Evolutionary conservation across 805 yeast genomes (phyloP), one percentile per base, ranked within the genome.

Genomic region (Suhomyces canberraensis): DNA sequence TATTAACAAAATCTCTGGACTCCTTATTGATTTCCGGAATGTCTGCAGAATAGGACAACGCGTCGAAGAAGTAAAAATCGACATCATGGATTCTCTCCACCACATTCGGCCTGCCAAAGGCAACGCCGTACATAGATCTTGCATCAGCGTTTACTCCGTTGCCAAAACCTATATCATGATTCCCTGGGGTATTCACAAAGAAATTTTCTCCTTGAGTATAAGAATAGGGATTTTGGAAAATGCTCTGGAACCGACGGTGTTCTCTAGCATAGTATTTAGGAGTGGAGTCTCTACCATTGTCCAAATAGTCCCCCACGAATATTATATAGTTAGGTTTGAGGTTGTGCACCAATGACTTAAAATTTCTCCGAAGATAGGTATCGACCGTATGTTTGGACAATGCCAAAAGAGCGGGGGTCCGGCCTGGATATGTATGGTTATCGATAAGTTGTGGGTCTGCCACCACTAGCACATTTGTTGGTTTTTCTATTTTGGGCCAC

Each of bases 371-470:
- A 28, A 68, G 32, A 41, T 66, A 66, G 11, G 48, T 44, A 38
- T 68, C 74, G 11, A 59, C 72, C 3, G 73, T 68, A 42, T 68
- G 73, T 38, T 67, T 50, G 1, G 70, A 64, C 15, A 67, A 40
- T 29, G 44, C 40, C 25, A 68, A 52, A 8, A 67, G 50, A 6
- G 50, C 29, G 9, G 40, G 41, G 44, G 56, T 58, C 17, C 73
- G 54, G 3, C 66, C 69, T 0, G 71, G 72, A 38, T 68, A 69
- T 4, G 73, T 69, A 45, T 68, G 73, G 40, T 52, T 54, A 44
- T 68, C 74, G 22, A 68, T 67, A 26, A 69, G 56, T 40, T 68
- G 73, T 4, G 74, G 73, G 36, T 69, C 73, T 3, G 74, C 71
- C 15, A 69, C 58, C 8, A 68, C 45, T 29, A 68, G 42, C 22